Evolutionary conservation across 495 filamentous ascomycete species (phyloP), one percentile per base, ranked within the genome.

Genomic region (Daldinia loculata): DNA sequence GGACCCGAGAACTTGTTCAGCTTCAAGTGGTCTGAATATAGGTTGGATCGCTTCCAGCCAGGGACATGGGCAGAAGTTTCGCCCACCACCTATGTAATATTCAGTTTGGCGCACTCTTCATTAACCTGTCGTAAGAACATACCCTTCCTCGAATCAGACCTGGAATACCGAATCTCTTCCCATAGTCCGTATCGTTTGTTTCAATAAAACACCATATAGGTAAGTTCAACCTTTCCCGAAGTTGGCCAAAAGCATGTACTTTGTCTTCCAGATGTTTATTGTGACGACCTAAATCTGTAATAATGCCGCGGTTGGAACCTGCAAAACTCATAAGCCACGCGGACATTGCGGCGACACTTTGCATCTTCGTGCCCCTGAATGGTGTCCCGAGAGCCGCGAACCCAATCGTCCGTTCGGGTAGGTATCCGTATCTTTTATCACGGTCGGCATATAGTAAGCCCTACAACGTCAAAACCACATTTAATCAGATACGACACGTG

Each of bases 391-490:
- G 48, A 1, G 60, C 22, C 12, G 36, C 29, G 26, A 63, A 63
- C 7, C 60, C 60, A 29, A 39, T 22, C 12, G 48, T 63, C 1
- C 36, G 17, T 39, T 27, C 9, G 1, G 60, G 60, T 30, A 63
- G 4, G n/a, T 63, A 63, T 63, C 22, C 30, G 26, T 41, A 39
- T 4, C 30, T 2, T 9, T 38, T 19, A 1, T 0, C 22, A 1
- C 45, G 19, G 19, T 63, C 32, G 19, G 60, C 60, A 14, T 52
- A 53, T 6, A 63, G 6, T 27, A 63, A n/a, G n/a, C n/a, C n/a
- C n/a, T n/a, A n/a, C n/a, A n/a, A n/a, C n/a, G n/a, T n/a, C n/a
- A n/a, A n/a, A n/a, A n/a, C n/a, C n/a, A n/a, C n/a, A n/a, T n/a
- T n/a, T n/a, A n/a, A n/a, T n/a, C n/a, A n/a, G n/a, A n/a, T n/a